Base-by-base conservation (phyloP, 106 monocot species). In the Acorus gramineus region DNA sequence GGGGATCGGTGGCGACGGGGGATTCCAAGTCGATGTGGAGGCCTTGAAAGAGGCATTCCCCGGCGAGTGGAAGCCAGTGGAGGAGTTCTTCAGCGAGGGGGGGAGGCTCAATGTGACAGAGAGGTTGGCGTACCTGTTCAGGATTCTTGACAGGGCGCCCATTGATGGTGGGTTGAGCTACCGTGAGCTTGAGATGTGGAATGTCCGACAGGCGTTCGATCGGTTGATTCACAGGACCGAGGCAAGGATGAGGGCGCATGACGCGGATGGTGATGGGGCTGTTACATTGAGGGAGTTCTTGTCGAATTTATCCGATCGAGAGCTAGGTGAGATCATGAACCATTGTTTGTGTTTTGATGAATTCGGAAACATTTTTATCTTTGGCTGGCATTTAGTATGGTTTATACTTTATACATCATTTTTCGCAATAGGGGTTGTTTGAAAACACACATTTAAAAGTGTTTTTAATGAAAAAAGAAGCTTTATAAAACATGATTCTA, bases 121-220 rank as follows among this genome's bases (percentile, higher is more conserved):
- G 71, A n/a, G 77, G 53, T 54, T 77, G 77, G 11, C 8, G 52
- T 70, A 66, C 11, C 54, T 77, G 12, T 77, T 77, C 13, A 58
- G 65, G 2, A 42, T 77, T 70, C 42, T 77, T 3, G 77, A 77
- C 60, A 57, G 45, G 65, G 11, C 9, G 8, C 77, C 71, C 8
- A 52, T 52, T 46, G 77, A 77, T 45, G 71, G 65, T 2, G 49
- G 0, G 8, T 8, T 77, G 3, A 71, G 60, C 71, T 71, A 48
- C 57, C 14, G 43, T 2, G 71, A 77, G 65, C 65, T 71, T 5
- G 71, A 77, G 59, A 44, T 46, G 0, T 77, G 77, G 77, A 71
- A 56, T 28, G 54, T 66, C 47, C 59, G 70, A 54, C 71, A 71
- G 52, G 77, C 71, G 12, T 14, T 70, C 53, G 77, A 71, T 5